Evolutionary conservation across 805 yeast genomes (phyloP).

Genomic region (Barnettozyma vustinii): DNA sequence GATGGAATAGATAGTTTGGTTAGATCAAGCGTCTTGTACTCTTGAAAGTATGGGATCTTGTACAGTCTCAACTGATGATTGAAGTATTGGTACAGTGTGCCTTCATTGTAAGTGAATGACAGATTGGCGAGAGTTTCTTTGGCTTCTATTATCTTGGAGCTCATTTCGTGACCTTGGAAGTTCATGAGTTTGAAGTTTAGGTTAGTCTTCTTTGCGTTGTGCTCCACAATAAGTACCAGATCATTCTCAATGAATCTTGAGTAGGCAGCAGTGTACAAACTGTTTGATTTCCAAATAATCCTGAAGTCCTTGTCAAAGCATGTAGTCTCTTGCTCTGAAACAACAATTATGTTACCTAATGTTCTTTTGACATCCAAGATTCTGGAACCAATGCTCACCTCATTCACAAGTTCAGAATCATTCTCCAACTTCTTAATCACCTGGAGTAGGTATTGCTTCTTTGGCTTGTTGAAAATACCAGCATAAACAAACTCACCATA

Average conservation of each 20-base stretch:
- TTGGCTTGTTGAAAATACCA: conserved; percentile 19
- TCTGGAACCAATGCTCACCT: conserved; percentile 10
- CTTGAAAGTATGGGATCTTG: conserved; percentile 22
- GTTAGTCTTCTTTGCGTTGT: conserved; percentile 10
- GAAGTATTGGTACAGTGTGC: conserved; percentile 19
- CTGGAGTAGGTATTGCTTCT: conserved; percentile 16
- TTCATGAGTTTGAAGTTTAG: conserved; percentile 20
- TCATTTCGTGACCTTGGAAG: conserved; percentile 18
- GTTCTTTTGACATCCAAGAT: conserved; percentile 12
- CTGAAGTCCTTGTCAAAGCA: conserved; percentile 7
- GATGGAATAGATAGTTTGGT: conserved; percentile 4
- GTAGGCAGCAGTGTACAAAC: conserved; percentile 14
- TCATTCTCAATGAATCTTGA: conserved; percentile 17
- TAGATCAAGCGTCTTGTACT: conserved; percentile 10
- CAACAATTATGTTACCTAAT: conserved; percentile 9
- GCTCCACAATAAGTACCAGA: conserved; percentile 7
- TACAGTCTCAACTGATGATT: conserved; percentile 12
- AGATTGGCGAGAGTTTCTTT: conserved; percentile 5
- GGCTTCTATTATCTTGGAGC: conserved; percentile 23
- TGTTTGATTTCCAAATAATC: conserved; percentile 12
- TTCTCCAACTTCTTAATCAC: conserved; percentile 17
- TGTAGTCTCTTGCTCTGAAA: conserved; percentile 9
- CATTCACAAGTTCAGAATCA: conserved; percentile 21
- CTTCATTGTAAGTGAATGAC: conserved; percentile 17
- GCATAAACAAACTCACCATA: conserved; percentile 7